Evolutionary conservation across 768 basidiomycete genomes (phyloP), one percentile per base, ranked within the genome.

Genomic region (Suillus subalutaceus): DNA sequence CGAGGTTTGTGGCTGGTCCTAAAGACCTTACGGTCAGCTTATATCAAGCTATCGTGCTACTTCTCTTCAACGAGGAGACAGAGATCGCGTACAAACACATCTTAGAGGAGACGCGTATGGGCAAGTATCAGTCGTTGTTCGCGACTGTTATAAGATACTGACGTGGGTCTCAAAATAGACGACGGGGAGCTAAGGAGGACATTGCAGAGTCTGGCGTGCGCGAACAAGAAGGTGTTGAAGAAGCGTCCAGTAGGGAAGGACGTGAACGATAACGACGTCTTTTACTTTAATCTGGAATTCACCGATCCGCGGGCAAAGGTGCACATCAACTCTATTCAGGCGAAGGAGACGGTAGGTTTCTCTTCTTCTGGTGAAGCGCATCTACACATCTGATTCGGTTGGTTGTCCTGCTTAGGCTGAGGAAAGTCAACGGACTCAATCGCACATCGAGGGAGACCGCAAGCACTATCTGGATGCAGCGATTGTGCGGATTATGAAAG

Each of bases 401-500:
- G 16, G 26, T 26, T 41, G 20, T 30, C 16, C 2, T 26, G 20
- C 30, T n/a, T 69, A 95, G 94, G 85, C 87, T 43, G 96, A 98
- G 73, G 97, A 99, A 79, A 86, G 90, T 26, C 85, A 86, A 66
- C 86, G 88, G 64, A 96, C 94, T 6, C 93, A 94, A 72, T 85
- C 84, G 2, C 85, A 90, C 56, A 94, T 99, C 46, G 92, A 96
- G 69, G 88, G 89, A 43, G 96, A 98, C 77, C 87, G 97, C 66
- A 89, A 90, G 67, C 86, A 90, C 71, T 89, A 90, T 65, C 83
- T 99, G 16, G 95, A 99, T 70, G 96, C 97, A 0, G 96, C 96
- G 26, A 96, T 99, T 71, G 97, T 99, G 41, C 90, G 97, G 7
- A 88, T 97, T 72, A 96, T 99, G 95, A 99, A 99, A 76, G 89